Evolutionary conservation across 2,329 filamentous ascomycete genomes (phyloP).

Genomic region (Decorospora gaudefroyi): DNA sequence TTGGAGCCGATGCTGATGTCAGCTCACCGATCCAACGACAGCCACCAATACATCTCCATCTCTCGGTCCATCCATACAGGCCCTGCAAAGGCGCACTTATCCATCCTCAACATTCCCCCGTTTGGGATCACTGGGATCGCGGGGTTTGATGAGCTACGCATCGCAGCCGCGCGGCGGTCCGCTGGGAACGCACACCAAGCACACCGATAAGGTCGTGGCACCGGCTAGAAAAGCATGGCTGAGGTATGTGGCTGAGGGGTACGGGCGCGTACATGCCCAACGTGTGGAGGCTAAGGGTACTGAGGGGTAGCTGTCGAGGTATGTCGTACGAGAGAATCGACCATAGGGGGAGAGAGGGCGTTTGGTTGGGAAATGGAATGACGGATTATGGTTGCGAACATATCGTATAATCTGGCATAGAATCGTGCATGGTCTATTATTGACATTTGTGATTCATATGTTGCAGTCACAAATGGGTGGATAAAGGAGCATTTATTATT

Average conservation of each 20-base stretch:
- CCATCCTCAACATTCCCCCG: slow-evolving; percentile 8
- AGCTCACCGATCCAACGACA: neutral
- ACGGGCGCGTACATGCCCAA: slow-evolving; percentile 1
- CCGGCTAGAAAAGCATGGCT: slow-evolving; percentile 7
- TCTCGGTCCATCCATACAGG: slow-evolving; percentile 3
- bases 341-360: too few relatives aligned
- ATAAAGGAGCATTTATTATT: too few relatives aligned
- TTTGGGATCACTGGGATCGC: slow-evolving; percentile 8
- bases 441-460: too few relatives aligned
- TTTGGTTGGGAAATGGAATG: too few relatives aligned
- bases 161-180: slow-evolving; percentile 16
- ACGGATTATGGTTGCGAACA: too few relatives aligned
- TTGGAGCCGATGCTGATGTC: too few relatives aligned
- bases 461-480: too few relatives aligned
- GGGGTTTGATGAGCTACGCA: slow-evolving; percentile 8
- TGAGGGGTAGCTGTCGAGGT: neutral
- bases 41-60: slow-evolving; percentile 1
- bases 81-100: slow-evolving; percentile 4
- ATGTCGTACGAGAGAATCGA: too few relatives aligned
- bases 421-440: too few relatives aligned
- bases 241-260: neutral
- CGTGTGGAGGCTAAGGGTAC: neutral
- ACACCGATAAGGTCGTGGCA: slow-evolving; percentile 18
- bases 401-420: too few relatives aligned
- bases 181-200: slow-evolving; percentile 15